phyloP scores from a whole-genome alignment of 2,329 filamentous ascomycete genomes.

The Arthrobotrys iridis region DNA sequence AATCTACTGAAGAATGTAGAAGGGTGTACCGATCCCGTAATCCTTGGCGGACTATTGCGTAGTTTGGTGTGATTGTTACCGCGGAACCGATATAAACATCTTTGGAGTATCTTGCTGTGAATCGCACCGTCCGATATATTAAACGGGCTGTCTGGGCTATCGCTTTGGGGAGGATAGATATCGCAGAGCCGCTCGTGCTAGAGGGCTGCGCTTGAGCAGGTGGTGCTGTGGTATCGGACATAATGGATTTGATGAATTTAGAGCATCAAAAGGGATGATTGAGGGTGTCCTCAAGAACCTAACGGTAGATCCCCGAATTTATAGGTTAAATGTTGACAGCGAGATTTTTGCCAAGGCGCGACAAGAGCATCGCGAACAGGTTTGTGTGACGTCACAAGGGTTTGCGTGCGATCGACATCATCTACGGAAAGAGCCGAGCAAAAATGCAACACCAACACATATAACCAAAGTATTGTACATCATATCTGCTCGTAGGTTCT shows the following conservation, averaged over 20 bases:
- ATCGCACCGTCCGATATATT: conserved; percentile 27
- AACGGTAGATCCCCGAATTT: not conserved
- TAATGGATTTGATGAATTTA: not conserved
- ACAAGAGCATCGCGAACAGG: conserved; percentile 12
- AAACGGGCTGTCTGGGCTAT: conserved; percentile 36
- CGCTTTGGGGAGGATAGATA: conserved; percentile 37
- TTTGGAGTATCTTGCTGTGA: conserved; percentile 45
- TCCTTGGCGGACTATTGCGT: conserved; percentile 38
- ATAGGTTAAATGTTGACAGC: not conserved
- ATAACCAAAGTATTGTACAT: too few relatives aligned
- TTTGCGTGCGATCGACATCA: conserved; percentile 6
- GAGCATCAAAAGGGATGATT: not conserved
- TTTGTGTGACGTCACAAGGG: conserved; percentile 25
- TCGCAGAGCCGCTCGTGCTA: conserved; percentile 5
- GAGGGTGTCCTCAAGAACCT: not conserved
- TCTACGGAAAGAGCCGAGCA: not conserved
- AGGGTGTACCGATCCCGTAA: conserved; percentile 41
- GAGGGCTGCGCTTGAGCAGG: conserved; percentile 2
- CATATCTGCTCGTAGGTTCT: too few relatives aligned
- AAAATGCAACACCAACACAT: conserved; percentile 10
- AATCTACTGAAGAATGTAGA: conserved; percentile 42
- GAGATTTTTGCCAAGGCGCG: not conserved
- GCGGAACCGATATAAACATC: conserved; percentile 45
- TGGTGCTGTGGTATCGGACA: conserved; percentile 23
- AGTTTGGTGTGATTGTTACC: conserved; percentile 39